These are phyloP conservation scores for Astrothelium macrocarpum DNA, from an alignment of 495 filamentous ascomycete genomes.

Conservation along the genomic window DNA sequence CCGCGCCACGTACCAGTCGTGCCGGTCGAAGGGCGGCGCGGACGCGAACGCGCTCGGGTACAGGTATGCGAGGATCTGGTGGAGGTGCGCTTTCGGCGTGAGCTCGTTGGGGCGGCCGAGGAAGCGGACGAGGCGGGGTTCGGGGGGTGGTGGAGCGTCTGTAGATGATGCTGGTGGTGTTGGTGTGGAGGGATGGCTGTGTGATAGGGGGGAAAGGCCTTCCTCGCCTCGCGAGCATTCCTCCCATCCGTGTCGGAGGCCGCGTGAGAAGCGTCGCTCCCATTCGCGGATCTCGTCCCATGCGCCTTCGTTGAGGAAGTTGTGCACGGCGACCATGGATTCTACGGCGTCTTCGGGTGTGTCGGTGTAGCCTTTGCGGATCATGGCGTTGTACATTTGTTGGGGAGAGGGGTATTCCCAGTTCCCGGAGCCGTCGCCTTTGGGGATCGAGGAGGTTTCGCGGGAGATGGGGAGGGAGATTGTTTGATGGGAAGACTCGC, in stretches of 20 bases:
- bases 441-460: conserved; percentile 77
- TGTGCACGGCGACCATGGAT: conserved; percentile 94
- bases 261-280: conserved; percentile 74
- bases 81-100: conserved; percentile 78
- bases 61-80: conserved; percentile 64
- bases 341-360: conserved; percentile 91
- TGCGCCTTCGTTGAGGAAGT: conserved; percentile 94
- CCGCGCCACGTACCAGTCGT: conserved; percentile 90
- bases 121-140: conserved; percentile 72
- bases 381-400: conserved; percentile 98
- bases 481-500: conserved; percentile 55
- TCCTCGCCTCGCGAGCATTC: conserved; percentile 66
- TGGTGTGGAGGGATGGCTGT: background rate
- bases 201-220: conserved; percentile 16
- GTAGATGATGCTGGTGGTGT: background rate
- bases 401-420: conserved; percentile 99
- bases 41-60: conserved; percentile 72
- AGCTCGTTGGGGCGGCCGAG: conserved; percentile 79
- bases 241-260: conserved; percentile 61
- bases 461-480: conserved; percentile 63
- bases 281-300: conserved; percentile 89
- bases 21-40: conserved; percentile 89
- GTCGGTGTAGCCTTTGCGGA: conserved; percentile 90
- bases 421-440: conserved; percentile 59
- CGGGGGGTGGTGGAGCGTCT: conserved; percentile 1